Base-by-base conservation (phyloP, 306 rosid species). In the Prinsepia uniflora region DNA sequence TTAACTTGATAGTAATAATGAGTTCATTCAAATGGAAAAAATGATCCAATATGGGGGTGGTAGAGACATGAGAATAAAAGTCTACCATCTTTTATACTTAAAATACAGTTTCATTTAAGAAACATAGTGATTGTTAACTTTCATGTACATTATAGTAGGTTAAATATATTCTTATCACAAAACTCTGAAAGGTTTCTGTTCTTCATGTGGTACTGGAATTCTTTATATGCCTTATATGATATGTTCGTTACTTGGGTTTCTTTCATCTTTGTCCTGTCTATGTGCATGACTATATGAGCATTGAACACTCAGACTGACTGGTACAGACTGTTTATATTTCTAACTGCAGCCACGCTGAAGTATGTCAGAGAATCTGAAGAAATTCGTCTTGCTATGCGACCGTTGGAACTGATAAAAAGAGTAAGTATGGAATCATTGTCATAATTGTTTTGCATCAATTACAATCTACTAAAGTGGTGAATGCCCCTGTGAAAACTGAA, bases 371-470 rank as follows among this genome's bases (percentile, higher is more conserved):
- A 91, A 83, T 87, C 96, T 60, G 96, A 94, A 80, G 90, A 86
- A 74, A 87, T 87, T 71, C 96, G 99, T 66, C 89, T 91, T 72
- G 89, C 96, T 40, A 84, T 94, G 99, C 86, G 75, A 75, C 96
- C 99, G n/a, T 65, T 87, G 90, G 86, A 91, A 54, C 88, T 94
- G 71, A 94, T 94, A 60, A 87, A 87, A 80, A 87, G 99, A 85
- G 99, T 91, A 74, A 86, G 99, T 89, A 54, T 71, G 18, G 22
- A 68, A 71, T 50, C 56, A 30, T 13, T 43, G 20, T 45, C 46
- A 45, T 19, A 41, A 30, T 24, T 22, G 13, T 4, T 49, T 11
- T 70, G 12, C 52, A 5, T 17, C 6, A 5, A 39, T 49, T 57
- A 41, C 45, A 40, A 55, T 15, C 54, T 19, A 40, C 41, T 22